These are phyloP conservation scores for Candida gigantensis DNA, from an alignment of 1,139 yeast genomes.

Conservation along the genomic window DNA sequence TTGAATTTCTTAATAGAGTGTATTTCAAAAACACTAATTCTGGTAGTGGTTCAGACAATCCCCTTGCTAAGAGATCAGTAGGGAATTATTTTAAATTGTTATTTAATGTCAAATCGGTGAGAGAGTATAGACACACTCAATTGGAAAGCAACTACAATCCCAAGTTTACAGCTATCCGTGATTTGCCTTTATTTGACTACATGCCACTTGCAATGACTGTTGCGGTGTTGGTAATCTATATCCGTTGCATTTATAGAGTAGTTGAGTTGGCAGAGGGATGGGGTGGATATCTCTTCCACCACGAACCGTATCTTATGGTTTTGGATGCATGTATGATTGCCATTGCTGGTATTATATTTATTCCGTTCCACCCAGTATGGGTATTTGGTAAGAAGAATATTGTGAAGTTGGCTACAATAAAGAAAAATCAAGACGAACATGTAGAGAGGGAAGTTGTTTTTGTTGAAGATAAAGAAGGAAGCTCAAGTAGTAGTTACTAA, in stretches of 20 bases:
- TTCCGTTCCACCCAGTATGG: constrained; percentile 62
- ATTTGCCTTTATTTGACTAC: constrained; percentile 36
- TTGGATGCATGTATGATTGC: constrained; percentile 74
- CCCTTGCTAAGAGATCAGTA: constrained; percentile 26
- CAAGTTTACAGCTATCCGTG: constrained; percentile 40
- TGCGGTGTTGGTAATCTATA: constrained; percentile 56
- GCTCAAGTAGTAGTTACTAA: too few species aligned
- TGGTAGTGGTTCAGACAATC: constrained; percentile 13
- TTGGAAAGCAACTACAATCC: constrained; percentile 42
- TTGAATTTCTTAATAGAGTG: constrained; percentile 48
- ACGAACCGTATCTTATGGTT: constrained; percentile 70
- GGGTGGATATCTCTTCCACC: constrained; percentile 62
- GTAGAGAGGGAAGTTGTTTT: not conserved
- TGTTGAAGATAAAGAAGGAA: too few species aligned
- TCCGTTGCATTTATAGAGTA: constrained; percentile 77
- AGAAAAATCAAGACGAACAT: constrained; percentile 21
- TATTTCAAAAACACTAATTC: constrained; percentile 25
- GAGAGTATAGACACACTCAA: too few species aligned
- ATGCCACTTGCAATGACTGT: constrained; percentile 51
- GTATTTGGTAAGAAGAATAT: constrained; percentile 40
- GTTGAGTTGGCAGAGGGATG: constrained; percentile 79
- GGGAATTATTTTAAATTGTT: constrained; percentile 30
- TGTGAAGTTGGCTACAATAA: constrained; percentile 14
- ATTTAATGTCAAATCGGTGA: constrained; percentile 19
- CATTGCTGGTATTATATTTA: constrained; percentile 37